Base-by-base conservation (phyloP, 768 basidiomycete genomes). In the Boletus edulis region DNA sequence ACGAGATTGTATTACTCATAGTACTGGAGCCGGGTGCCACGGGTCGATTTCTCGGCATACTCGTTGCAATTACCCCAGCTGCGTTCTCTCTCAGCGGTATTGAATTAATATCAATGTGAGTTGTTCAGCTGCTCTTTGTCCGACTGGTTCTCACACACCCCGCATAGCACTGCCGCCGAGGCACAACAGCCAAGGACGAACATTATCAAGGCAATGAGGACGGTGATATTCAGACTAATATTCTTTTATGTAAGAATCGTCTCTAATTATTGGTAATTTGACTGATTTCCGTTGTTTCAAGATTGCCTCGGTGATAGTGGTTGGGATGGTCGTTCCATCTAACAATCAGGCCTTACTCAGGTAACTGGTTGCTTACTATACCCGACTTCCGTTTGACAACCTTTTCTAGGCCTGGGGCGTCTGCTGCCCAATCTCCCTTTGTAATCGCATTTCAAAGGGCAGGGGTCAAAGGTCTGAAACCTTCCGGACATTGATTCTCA, bases 81-180 rank as follows among this genome's bases (percentile, higher is more conserved):
- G 84, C 82, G 2, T 94, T 89, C 77, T 89, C 89, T 6, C 86
- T 84, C 75, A 82, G 87, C 63, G 88, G 84, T 38, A 82, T 90
- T 75, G 89, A 92, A 64, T 72, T 88, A 41, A 85, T 91, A 39
- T 82, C 84, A 27, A 80, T 88, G 84, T 84, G 58, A 55, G 78
- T 64, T 24, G 8, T 42, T 49, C n/a, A 70, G n/a, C 2, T 67
- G 35, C 8, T 13, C 63, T 63, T 48, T 67, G 39, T 24, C 14
- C 15, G 29, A 37, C 42, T 54, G 42, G 27, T 31, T 47, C 46
- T 66, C 43, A 47, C 54, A 17, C 58, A 22, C 20, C 14, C 3
- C 38, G 54, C 58, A 43, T 49, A 86, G 86, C 51, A 82, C 87
- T 27, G 88, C 89, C 17, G 87, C 85, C 0, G 91, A 94, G 70